Evolutionary conservation across 495 filamentous ascomycete genomes (phyloP).

Genomic region (Aspergillus ostianus): DNA sequence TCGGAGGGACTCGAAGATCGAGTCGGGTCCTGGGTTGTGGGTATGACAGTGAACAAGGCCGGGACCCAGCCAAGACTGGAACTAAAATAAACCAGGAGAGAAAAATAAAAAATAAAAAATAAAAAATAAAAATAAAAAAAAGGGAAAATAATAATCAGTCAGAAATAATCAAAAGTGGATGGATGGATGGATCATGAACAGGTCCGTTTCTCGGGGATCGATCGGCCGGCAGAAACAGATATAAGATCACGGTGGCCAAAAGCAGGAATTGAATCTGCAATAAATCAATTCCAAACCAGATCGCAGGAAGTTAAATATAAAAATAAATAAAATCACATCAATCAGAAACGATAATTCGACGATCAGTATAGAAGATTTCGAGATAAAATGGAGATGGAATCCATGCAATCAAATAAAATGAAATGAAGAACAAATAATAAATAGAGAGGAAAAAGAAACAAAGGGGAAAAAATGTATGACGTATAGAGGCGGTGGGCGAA

Average conservation of each 20-base stretch:
- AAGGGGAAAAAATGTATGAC: constrained; percentile 1
- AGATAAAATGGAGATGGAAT: constrained; percentile 17
- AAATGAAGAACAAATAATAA: too few relatives aligned
- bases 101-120: constrained; percentile 10
- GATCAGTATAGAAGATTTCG: background rate
- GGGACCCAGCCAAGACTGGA: constrained; percentile 24
- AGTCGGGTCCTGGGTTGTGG: constrained; percentile 22
- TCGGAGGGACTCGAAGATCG: constrained; percentile 20
- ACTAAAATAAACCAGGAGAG: constrained; percentile 17
- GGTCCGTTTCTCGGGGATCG: constrained; percentile 10
- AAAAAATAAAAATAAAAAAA: constrained; percentile 9
- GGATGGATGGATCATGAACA: constrained; percentile 1
- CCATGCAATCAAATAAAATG: constrained; percentile 8
- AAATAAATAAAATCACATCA: background rate
- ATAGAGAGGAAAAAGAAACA: constrained; percentile 5
- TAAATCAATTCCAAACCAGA: constrained; percentile 15
- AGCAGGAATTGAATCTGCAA: constrained; percentile 9
- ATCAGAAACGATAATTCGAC: background rate
- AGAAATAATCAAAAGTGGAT: constrained; percentile 9
- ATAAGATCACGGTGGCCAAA: background rate
- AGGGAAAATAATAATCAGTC: constrained; percentile 8
- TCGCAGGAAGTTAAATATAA: background rate
- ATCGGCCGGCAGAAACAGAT: constrained; percentile 12
- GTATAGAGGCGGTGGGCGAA: constrained; percentile 6
- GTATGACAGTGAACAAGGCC: constrained; percentile 25